A percentile compares a stretch with the other conserved stretches of the same genome.
Conservation (phyloP, 2,329 filamentous ascomycete species). For the Pestalotiopsis sp. region DNA sequence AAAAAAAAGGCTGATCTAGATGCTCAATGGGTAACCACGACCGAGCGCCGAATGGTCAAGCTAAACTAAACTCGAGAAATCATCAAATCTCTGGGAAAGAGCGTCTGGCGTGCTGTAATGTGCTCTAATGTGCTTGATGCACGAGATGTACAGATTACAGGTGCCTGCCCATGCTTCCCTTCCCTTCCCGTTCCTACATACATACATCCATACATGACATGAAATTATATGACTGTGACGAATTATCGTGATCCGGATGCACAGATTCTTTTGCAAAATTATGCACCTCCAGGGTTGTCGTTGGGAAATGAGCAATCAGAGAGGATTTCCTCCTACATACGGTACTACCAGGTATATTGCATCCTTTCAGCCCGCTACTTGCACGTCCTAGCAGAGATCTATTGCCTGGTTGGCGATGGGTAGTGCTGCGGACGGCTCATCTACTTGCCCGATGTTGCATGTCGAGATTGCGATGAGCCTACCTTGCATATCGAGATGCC, state of each 20-base stretch:
- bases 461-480: not conserved
- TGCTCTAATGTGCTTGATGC: not conserved
- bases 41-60: not conserved
- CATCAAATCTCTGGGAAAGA: not conserved
- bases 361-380: too few species aligned
- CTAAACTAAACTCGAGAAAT: not conserved
- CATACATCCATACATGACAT: not conserved
- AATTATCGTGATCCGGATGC: not conserved
- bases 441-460: constrained; percentile 1
- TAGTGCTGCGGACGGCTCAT: not conserved
- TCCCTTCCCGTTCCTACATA: too few species aligned
- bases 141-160: not conserved
- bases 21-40: constrained; percentile 18
- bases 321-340: not conserved
- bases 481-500: not conserved
- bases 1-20: constrained; percentile 17
- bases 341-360: too few species aligned
- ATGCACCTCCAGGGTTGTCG: constrained; percentile 1
- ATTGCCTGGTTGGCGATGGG: too few species aligned
- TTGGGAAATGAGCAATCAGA: not conserved
- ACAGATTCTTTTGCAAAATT: not conserved
- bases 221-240: not conserved
- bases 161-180: not conserved
- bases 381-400: too few species aligned
- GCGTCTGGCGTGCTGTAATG: not conserved